Evolutionary conservation across 129 eudicot species (phyloP), one percentile per base, ranked within the genome.

Genomic region (Chrysanthemum lavandulifolium): DNA sequence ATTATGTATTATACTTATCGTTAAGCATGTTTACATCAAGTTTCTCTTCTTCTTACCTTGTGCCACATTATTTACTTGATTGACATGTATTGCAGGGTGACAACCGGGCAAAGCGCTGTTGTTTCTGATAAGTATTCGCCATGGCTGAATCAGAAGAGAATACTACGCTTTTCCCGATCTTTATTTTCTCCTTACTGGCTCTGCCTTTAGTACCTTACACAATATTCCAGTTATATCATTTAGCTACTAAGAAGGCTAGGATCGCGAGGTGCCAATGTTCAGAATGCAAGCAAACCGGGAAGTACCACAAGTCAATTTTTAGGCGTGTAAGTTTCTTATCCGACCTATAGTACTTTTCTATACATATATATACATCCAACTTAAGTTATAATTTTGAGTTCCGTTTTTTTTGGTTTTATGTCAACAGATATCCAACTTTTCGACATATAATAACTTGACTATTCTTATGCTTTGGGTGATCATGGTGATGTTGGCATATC

Each of bases 121-220:
- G 63, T 61, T 47, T 61, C 36, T n/a, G 29, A 49, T 47, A 67
- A 31, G 33, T 68, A 64, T 56, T 78, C 71, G 52, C 65, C 36
- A 92, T 92, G 98, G 95, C 88, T 57, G 81, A 87, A 69, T 82
- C 96, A 27, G 98, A 89, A 71, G 98, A 92, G 72, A 92, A 78
- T 68, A 92, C 83, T 76, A 86, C 92, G 1, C 83, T 92, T 57
- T 92, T 92, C 71, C 98, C 96, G 18, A 92, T 92, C 68, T 92
- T 92, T 69, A 88, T 92, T 31, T 82, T 89, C 82, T 87, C 98
- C 16, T 62, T 92, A 62, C 79, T 92, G 81, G 96, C 98, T 5
- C 78, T 92, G 61, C 98, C 98, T 80, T 83, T 92, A 71, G 98
- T 92, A 59, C 98, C 98, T 0, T 92, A 92, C 73, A 92, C 98